Evolutionary conservation across 805 yeast species (phyloP), one percentile per base, ranked within the genome.

Genomic region (Nakazawaea laoshanensis): DNA sequence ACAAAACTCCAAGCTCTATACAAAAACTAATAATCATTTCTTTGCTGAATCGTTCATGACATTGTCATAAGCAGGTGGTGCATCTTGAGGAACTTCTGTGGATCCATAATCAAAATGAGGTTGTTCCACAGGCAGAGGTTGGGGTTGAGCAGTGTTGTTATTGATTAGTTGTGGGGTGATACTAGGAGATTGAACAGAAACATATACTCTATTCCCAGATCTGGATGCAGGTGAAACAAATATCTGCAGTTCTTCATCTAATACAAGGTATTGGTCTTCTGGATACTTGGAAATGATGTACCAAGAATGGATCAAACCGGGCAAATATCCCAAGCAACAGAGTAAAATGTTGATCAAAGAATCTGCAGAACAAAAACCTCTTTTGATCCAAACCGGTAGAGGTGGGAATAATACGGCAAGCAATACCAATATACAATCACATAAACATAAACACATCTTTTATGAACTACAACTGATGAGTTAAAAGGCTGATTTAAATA

Each of bases 331-430:
- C 20, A 80, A 54, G 7, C 76, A 32, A 42, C 77, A 74, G 26
- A 81, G 59, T 18, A 72, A 51, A 25, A 84, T 62, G 54, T 83
- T 84, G 47, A 85, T 78, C 36, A 75, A 52, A 29, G 65, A 62
- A 48, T 84, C 94, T 6, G 77, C 73, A 2, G 88, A 75, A 41
- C 79, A 76, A 33, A 80, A 38, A 3, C 94, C 94, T 35, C 80
- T 64, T 49, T 81, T 79, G 41, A 82, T 57, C 46, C 74, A 65
- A 13, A 84, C 94, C 1, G 94, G 86, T 33, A 84, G 50, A 1
- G 94, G 94, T 1, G 94, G 94, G 46, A 79, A 65, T 45, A 84
- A 52, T 30, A 83, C 67, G 2, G 92, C 83, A 30, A 84, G 45
- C 7, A 84, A 57, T 12, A 78, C 81, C 28, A 84, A 64, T 12